Conservation (phyloP, 2,329 filamentous ascomycete genomes). For the Colletotrichum sp. region DNA sequence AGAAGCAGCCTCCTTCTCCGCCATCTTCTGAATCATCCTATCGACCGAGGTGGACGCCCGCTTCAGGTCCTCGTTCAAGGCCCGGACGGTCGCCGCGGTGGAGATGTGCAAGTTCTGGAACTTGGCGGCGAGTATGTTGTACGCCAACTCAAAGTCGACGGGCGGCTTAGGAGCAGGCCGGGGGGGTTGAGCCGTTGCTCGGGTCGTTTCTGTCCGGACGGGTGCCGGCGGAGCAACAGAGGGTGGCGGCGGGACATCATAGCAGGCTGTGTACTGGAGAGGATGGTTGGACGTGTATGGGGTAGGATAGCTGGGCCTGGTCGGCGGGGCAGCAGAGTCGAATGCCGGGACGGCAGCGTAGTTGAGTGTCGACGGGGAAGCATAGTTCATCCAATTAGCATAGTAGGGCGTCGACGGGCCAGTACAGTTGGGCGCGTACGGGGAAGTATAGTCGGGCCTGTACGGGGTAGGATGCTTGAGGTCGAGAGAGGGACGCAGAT, state of each 20-base stretch:
- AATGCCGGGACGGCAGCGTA: too few species aligned
- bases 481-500: neutral
- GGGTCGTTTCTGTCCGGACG: neutral
- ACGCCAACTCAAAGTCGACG: neutral
- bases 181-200: neutral
- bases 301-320: neutral
- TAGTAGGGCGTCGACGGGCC: too few species aligned
- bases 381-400: too few species aligned
- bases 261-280: too few species aligned
- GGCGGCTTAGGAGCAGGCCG: neutral
- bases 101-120: neutral
- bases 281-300: neutral
- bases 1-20: neutral
- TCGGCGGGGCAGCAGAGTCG: too few species aligned
- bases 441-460: neutral
- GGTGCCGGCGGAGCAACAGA: neutral
- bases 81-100: neutral
- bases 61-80: neutral
- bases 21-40: neutral
- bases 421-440: neutral
- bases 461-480: neutral
- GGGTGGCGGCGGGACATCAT: neutral
- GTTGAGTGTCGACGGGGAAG: too few species aligned
- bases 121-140: neutral
- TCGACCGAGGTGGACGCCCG: neutral